A percentile compares a stretch with the other conserved stretches of the same genome.
These are phyloP conservation scores for Buxus sempervirens DNA, from an alignment of 164 flowering plant genomes.

Conservation along the genomic window DNA sequence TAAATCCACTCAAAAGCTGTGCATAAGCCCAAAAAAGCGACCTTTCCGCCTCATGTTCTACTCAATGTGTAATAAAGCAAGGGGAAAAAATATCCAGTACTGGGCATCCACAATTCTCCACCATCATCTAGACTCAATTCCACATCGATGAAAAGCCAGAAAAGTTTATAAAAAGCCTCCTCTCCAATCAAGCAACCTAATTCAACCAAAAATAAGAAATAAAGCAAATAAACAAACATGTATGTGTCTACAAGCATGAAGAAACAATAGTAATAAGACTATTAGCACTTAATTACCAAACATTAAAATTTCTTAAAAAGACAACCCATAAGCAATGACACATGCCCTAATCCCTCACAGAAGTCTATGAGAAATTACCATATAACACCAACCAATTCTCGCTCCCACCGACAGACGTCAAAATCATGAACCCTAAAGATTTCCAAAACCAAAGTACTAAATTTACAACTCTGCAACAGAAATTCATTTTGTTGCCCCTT, in stretches of 20 bases:
- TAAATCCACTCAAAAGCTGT: conserved; percentile 4
- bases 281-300: neutral
- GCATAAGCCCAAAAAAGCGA: conserved; percentile 4
- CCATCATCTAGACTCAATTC: neutral
- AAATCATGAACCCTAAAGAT: neutral
- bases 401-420: neutral
- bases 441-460: neutral
- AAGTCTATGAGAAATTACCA: neutral
- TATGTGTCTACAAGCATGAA: neutral
- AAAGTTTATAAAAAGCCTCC: neutral
- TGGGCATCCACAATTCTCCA: neutral
- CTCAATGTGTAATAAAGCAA: neutral
- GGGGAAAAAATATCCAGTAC: neutral
- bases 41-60: conserved; percentile 1
- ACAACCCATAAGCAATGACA: too few relatives aligned
- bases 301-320: too few relatives aligned
- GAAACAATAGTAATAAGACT: neutral
- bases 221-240: neutral
- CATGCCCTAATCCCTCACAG: neutral
- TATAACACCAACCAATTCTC: too few relatives aligned
- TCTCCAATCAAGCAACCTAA: neutral
- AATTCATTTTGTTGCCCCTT: neutral
- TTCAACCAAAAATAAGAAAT: neutral
- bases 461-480: neutral
- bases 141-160: neutral